Evolutionary conservation across 2,329 filamentous ascomycete genomes (phyloP).

Genomic region (Phialophora macrospora): DNA sequence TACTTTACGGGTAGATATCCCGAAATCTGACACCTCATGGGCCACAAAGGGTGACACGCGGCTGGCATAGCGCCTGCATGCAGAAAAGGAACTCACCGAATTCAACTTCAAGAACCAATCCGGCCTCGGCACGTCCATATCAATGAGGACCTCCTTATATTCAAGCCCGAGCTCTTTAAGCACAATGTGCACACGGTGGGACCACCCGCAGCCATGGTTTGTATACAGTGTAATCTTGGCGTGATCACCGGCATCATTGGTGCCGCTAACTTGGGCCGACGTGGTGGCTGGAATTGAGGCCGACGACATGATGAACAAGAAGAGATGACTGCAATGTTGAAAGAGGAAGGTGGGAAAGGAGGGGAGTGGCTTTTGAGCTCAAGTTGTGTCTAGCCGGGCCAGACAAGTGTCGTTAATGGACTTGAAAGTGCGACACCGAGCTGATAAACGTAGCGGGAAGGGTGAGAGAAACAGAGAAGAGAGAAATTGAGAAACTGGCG

Average conservation of each 20-base stretch:
- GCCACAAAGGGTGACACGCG: neutral
- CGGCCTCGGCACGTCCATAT: conserved; percentile 70
- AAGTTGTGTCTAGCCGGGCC: neutral
- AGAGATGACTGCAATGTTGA: neutral
- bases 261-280: neutral
- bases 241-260: conserved; percentile 30
- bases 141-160: conserved; percentile 74
- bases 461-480: neutral
- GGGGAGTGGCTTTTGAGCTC: neutral
- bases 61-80: neutral
- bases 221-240: conserved; percentile 70
- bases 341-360: neutral
- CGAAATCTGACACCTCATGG: neutral
- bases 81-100: conserved; percentile 62
- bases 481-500: neutral
- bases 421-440: neutral
- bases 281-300: neutral
- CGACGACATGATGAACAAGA: neutral
- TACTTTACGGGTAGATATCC: neutral
- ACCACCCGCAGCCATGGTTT: conserved; percentile 71
- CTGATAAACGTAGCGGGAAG: neutral
- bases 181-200: conserved; percentile 75
- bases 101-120: conserved; percentile 72
- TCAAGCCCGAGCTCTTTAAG: conserved; percentile 68
- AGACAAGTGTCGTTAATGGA: neutral